phyloP scores from a whole-genome alignment of 805 yeast species.

The Torulaspora gathmanii region DNA sequence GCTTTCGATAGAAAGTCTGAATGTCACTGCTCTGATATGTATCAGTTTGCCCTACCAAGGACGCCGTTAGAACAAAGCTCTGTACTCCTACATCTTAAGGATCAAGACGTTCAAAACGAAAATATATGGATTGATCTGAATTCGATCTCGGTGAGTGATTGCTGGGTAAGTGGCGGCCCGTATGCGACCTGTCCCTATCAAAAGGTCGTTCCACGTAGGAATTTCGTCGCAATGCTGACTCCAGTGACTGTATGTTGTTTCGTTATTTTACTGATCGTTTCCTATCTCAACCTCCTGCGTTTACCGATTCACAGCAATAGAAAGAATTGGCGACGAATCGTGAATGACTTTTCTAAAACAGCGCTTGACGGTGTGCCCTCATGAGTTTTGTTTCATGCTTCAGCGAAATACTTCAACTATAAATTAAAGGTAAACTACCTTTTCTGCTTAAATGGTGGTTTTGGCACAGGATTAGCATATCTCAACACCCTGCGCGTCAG shows the following conservation, averaged over 20 bases:
- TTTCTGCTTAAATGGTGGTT: constrained; percentile 22
- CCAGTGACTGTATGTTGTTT: constrained; percentile 62
- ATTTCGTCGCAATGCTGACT: constrained; percentile 57
- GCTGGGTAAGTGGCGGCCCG: constrained; percentile 86
- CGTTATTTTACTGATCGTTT: constrained; percentile 46
- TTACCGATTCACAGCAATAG: constrained; percentile 70
- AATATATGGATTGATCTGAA: constrained; percentile 73
- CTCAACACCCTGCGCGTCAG: constrained; percentile 49
- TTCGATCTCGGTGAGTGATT: constrained; percentile 63
- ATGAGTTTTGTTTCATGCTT: constrained; percentile 26
- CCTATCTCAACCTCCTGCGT: constrained; percentile 51
- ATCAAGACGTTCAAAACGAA: constrained; percentile 5
- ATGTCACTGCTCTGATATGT: constrained; percentile 37
- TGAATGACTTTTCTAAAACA: constrained; percentile 51
- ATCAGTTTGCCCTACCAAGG: constrained; percentile 45
- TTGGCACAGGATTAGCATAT: constrained; percentile 40
- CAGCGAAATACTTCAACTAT: neutral
- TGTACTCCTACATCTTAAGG: constrained; percentile 16
- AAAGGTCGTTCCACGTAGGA: constrained; percentile 46
- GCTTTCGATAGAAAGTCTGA: constrained; percentile 28
- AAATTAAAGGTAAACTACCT: neutral
- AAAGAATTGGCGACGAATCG: constrained; percentile 56
- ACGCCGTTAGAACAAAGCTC: constrained; percentile 45
- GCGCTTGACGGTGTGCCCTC: constrained; percentile 89
- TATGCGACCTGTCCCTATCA: constrained; percentile 75